phyloP scores from a whole-genome alignment of 352 stramenopile genomes.

The Pythium chondricola region DNA sequence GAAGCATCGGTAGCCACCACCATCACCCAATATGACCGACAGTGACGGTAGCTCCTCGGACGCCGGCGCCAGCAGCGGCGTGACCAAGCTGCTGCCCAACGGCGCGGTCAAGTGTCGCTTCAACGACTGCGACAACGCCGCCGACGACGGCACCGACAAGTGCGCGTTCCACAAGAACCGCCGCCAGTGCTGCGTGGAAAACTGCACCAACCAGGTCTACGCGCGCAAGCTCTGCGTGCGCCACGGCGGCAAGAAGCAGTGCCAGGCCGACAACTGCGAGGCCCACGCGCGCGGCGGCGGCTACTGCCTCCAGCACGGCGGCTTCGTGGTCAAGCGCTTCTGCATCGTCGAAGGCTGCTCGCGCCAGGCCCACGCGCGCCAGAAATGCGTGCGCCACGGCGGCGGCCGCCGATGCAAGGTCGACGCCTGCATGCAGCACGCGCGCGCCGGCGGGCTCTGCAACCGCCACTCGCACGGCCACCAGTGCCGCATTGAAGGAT shows the following conservation, averaged over 20 bases:
- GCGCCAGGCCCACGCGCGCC: slow-evolving; percentile 67
- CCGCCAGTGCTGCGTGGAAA: slow-evolving; percentile 68
- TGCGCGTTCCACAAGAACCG: slow-evolving; percentile 83
- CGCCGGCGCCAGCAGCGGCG: no score
- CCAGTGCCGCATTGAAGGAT: slow-evolving; percentile 69
- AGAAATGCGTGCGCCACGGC: slow-evolving; percentile 74
- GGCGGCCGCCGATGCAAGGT: slow-evolving; percentile 65
- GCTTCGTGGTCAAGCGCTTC: slow-evolving; percentile 79
- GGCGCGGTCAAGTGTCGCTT: slow-evolving; percentile 62
- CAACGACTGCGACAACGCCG: slow-evolving; percentile 74
- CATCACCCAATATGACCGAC: no score
- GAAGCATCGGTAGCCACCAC: no score
- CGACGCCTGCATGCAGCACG: slow-evolving; percentile 69
- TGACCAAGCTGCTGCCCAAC: slow-evolving; percentile 20
- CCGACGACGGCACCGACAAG: slow-evolving; percentile 65
- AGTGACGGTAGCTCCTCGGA: no score
- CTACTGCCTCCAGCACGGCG: slow-evolving; percentile 74
- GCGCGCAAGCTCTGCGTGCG: slow-evolving; percentile 76
- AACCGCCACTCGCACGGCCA: slow-evolving; percentile 72
- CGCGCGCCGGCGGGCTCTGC: slow-evolving; percentile 58
- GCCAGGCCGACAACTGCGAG: slow-evolving; percentile 65
- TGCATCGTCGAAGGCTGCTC: slow-evolving; percentile 76
- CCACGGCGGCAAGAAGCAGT: slow-evolving; percentile 77
- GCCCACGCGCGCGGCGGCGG: slow-evolving; percentile 62
- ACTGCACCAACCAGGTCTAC: slow-evolving; percentile 83